Conservation (phyloP, 2,329 filamentous ascomycete species). For the Drechmeria coniospora region DNA sequence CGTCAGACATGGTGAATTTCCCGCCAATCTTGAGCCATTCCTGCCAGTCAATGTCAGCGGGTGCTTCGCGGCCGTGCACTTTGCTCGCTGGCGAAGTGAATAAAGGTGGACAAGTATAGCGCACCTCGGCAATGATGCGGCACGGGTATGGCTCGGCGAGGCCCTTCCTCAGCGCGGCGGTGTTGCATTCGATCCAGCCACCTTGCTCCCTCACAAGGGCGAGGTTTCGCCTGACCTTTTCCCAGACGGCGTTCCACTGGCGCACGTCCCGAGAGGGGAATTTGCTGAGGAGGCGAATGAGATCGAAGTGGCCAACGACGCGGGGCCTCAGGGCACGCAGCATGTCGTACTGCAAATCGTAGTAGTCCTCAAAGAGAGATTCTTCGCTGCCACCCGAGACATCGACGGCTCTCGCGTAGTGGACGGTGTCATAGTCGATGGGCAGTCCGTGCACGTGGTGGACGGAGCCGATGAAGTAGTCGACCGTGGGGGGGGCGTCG, state of each 20-base stretch:
- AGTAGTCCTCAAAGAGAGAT: constrained; percentile 67
- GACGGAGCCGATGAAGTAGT: constrained; percentile 86
- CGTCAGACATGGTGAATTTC: constrained; percentile 81
- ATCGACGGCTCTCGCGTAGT: constrained; percentile 40
- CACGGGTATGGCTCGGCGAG: constrained; percentile 82
- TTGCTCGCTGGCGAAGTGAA: too few relatives aligned
- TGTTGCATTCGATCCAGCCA: constrained; percentile 81
- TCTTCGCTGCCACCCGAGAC: constrained; percentile 42
- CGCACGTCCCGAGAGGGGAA: constrained; percentile 47
- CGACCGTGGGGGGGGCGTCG: constrained; percentile 47
- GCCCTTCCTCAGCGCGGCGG: constrained; percentile 74
- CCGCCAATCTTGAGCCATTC: constrained; percentile 60
- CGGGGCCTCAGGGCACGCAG: constrained; percentile 53
- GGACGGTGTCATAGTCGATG: constrained; percentile 66
- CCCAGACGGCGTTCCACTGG: constrained; percentile 53
- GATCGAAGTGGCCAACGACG: constrained; percentile 86
- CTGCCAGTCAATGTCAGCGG: constrained; percentile 26
- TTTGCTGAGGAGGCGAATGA: constrained; percentile 67
- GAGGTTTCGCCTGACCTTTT: constrained; percentile 58
- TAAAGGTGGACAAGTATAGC: too few relatives aligned
- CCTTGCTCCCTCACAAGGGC: constrained; percentile 54
- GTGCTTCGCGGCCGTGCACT: too few relatives aligned
- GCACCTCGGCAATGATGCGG: constrained; percentile 58
- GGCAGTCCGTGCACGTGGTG: constrained; percentile 80
- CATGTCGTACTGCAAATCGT: constrained; percentile 78